phyloP scores from a whole-genome alignment of 2,329 filamentous ascomycete species.

The Diaporthe citriasiana region DNA sequence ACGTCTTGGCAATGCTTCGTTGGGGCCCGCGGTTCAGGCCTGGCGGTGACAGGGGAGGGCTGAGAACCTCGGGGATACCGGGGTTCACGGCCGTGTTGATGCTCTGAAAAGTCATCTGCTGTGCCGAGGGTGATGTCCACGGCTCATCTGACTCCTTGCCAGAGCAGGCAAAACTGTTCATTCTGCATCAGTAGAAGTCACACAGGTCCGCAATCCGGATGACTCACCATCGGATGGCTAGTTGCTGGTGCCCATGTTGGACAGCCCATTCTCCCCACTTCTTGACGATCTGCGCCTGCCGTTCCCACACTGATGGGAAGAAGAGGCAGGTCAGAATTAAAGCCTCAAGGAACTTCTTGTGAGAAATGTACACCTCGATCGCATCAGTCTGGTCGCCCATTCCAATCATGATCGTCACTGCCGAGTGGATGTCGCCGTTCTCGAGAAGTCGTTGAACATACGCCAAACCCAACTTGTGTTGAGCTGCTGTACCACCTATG shows the following conservation, averaged over 20 bases:
- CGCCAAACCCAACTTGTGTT: constrained; percentile 90
- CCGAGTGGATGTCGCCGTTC: constrained; percentile 90
- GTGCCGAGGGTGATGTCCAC: constrained; percentile 88
- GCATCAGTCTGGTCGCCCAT: constrained; percentile 95
- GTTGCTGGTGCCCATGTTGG: constrained; percentile 86
- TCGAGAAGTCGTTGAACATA: constrained; percentile 93
- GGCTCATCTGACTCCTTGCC: constrained; percentile 87
- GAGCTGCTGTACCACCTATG: constrained; percentile 82
- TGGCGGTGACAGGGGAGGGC: constrained; percentile 82
- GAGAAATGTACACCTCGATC: constrained; percentile 95
- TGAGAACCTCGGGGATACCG: constrained; percentile 72
- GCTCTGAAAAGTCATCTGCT: constrained; percentile 67
- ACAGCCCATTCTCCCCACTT: constrained; percentile 97
- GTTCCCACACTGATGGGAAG: constrained; percentile 89
- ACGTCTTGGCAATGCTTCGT: constrained; percentile 80
- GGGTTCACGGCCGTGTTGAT: constrained; percentile 49
- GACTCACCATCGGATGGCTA: constrained; percentile 84
- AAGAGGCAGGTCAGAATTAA: constrained; percentile 87
- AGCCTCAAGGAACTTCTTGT: constrained; percentile 92
- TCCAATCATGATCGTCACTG: constrained; percentile 91
- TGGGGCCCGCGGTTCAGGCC: constrained; percentile 71
- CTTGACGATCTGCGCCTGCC: constrained; percentile 87
- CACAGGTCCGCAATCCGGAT: not conserved
- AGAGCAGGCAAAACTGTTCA: constrained; percentile 83
- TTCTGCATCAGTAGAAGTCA: not conserved